Conservation (phyloP, 1,139 yeast species). For the Hemisphaericaspora subhashii region DNA sequence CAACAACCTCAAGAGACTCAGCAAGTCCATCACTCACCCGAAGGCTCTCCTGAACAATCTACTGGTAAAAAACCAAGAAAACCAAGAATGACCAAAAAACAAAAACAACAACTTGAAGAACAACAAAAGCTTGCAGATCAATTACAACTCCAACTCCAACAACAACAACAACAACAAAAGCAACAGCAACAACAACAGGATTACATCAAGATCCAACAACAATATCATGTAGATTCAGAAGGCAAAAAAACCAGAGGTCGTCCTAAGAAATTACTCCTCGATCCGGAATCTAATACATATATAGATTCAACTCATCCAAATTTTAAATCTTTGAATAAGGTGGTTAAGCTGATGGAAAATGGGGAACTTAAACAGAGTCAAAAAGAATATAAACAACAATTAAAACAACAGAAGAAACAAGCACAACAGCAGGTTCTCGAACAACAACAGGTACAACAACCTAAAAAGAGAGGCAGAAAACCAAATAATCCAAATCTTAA, state of each 20-base stretch:
- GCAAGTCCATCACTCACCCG: conserved; percentile 3
- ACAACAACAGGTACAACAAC: conserved; percentile 2
- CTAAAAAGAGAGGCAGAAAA: conserved; percentile 6
- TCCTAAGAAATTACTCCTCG: conserved; percentile 45
- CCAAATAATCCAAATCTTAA: conserved; percentile 5
- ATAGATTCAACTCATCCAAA: conserved; percentile 47
- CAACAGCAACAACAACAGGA: conserved; percentile 6
- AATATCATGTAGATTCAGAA: conserved; percentile 10
- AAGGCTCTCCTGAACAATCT: neutral
- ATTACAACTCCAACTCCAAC: conserved; percentile 2
- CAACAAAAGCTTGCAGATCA: conserved; percentile 8
- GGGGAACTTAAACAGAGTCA: neutral
- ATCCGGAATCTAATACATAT: conserved; percentile 42
- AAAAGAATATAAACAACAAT: conserved; percentile 1
- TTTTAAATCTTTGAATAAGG: conserved; percentile 40
- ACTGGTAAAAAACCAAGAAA: conserved; percentile 10
- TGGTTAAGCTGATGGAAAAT: conserved; percentile 22
- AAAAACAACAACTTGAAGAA: conserved; percentile 12
- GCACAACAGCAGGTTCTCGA: conserved; percentile 6
- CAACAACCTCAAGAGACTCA: conserved; percentile 7
- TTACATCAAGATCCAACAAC: conserved; percentile 10
- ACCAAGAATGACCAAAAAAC: conserved; percentile 15
- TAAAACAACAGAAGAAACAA: neutral
- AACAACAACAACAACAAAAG: conserved; percentile 7
- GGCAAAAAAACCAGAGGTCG: conserved; percentile 46